Evolutionary conservation across 768 basidiomycete genomes (phyloP), one percentile per base, ranked within the genome.

Genomic region (Fomitopsis serialis): DNA sequence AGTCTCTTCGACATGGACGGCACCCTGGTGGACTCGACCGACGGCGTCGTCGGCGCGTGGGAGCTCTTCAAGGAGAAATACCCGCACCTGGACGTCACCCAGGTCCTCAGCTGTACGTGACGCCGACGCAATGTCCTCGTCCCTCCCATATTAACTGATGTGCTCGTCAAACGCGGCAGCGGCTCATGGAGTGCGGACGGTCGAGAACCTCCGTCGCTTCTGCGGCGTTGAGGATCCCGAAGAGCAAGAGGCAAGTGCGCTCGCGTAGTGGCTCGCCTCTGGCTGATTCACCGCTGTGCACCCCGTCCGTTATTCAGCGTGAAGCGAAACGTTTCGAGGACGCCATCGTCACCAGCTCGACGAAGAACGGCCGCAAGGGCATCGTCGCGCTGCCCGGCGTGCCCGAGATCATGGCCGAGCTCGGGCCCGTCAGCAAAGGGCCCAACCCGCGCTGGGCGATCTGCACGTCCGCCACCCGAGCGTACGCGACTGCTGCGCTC

Each of bases 1-100:
- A 89, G 87, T 54, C 72, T 89, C 13, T 89, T 89, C 62, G 87
- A 90, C 66, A 90, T 89, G 88, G 88, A 90, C 65, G 87, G 87
- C 52, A 92, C 88, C 32, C 74, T 89, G 48, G 77, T 89, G 58
- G 88, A 94, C 65, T 92, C 89, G 19, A 92, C 88, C 10, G 80
- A 82, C 27, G 91, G 89, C 42, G 90, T 95, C 29, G 71, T 80
- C 24, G 89, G 85, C 24, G 90, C 91, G 34, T 95, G 93, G 93
- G 73, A 84, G 50, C 70, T 74, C n/a, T 93, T 92, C 69, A 78
- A 78, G 46, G 65, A 81, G 63, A 76, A 78, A 53, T 93, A 94
- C 66, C 82, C 85, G 3, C 67, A 65, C 29, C 79, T 89, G 54
- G 78, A 88, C 64, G 64, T 87, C 17, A 61, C 78, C 25, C 60